Base-by-base conservation (phyloP, 495 filamentous ascomycete species). In the Aspergillus cavernicola region DNA sequence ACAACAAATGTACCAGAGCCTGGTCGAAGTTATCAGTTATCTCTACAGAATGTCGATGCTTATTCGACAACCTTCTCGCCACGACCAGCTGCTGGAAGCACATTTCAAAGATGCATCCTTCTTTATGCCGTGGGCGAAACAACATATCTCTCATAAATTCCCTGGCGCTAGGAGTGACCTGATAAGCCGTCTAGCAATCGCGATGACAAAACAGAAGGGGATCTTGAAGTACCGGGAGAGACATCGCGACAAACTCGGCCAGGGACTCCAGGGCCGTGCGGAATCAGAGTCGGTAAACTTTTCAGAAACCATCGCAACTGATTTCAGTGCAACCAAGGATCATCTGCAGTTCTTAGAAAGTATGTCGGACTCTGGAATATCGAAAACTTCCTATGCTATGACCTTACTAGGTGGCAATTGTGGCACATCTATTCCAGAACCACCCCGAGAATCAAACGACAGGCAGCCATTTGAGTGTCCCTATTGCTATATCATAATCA, bases 31-130 rank as follows among this genome's bases (percentile, higher is more conserved):
- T 2, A 62, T 67, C 19, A 59, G 8, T 7, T 32, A 44, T 8
- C 55, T 69, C 2, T 64, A 47, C 50, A 51, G 60, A n/a, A 62
- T 66, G 16, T 60, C 66, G 7, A 62, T 66, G 53, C 4, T 44
- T 2, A 61, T 64, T 11, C 57, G 62, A 1, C 46, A 50, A 6
- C 66, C 66, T 4, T 57, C 60, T 5, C 42, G 47, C 4, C 64
- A 67, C 16, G 65, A 67, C 24, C 50, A 47, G 2, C 33, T 67
- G 0, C 0, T 55, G 1, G 46, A 44, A 15, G 47, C 20, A 1
- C 13, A 50, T 0, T 47, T 19, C 9, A 1, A 10, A 4, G 60
- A 67, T 29, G 8, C 47, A 0, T 22, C 24, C 4, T 16, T 13
- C 3, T 67, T 60, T 12, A 0, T 22, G 29, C 26, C 26, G 4